Percentiles rank a stretch among this genome's conserved stretches.
phyloP scores from a whole-genome alignment of 2,329 filamentous ascomycete genomes.

The Fusarium sp. region DNA sequence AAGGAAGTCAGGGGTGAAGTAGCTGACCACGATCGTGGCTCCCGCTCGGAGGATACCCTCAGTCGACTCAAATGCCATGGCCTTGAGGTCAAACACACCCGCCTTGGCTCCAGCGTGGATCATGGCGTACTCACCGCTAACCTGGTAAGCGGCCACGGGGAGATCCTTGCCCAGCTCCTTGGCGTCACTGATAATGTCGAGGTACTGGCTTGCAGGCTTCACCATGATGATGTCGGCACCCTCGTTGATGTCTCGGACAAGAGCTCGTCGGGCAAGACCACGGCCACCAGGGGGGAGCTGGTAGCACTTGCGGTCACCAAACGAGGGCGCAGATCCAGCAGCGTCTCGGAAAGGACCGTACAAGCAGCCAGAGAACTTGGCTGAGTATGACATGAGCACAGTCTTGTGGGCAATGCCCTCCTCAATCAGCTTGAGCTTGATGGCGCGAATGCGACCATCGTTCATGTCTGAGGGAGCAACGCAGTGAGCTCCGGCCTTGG shows the following conservation, averaged over 20 bases:
- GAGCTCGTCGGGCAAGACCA: conserved; percentile 90
- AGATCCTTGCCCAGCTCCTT: conserved; percentile 94
- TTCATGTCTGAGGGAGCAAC: conserved; percentile 99
- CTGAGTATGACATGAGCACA: conserved; percentile 96
- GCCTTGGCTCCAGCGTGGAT: conserved; percentile 96
- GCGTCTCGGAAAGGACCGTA: conserved; percentile 98
- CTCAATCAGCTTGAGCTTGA: conserved; percentile 98
- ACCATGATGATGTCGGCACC: conserved; percentile 99
- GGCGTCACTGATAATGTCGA: conserved; percentile 97
- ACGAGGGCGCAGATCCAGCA: conserved; percentile 88
- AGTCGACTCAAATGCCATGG: conserved; percentile 94
- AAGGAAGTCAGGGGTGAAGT: conserved; percentile 88
- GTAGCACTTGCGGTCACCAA: conserved; percentile 96
- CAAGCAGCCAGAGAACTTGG: conserved; percentile 95
- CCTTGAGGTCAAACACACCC: conserved; percentile 93
- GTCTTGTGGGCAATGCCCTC: conserved; percentile 92
- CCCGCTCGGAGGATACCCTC: conserved; percentile 94
- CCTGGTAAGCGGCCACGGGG: conserved; percentile 95
- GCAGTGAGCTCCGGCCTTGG: conserved; percentile 94
- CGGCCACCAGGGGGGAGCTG: conserved; percentile 94
- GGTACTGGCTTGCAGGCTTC: conserved; percentile 94
- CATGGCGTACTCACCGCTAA: conserved; percentile 98
- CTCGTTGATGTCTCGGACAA: conserved; percentile 89
- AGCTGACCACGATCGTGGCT: conserved; percentile 91
- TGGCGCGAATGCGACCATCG: conserved; percentile 94